Conservation (phyloP, 2,329 filamentous ascomycete species). For the Fusarium sp. region DNA sequence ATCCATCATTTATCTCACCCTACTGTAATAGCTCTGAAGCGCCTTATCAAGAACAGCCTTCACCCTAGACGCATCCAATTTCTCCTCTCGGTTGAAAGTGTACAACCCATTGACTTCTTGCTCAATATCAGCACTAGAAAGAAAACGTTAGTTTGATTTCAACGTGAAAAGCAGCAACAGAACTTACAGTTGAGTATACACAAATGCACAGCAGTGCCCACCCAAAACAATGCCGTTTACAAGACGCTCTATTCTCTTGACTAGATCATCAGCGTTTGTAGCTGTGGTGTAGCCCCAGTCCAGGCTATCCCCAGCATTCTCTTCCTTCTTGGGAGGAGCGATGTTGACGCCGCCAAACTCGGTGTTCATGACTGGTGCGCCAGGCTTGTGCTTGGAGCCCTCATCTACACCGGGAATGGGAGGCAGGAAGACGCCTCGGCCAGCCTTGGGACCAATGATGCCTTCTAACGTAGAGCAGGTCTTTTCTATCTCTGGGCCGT, state of each 20-base stretch:
- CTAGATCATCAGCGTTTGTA: constrained; percentile 68
- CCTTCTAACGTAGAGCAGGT: constrained; percentile 66
- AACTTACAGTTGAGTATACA: constrained; percentile 75
- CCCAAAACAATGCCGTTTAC: constrained; percentile 69
- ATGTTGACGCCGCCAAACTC: constrained; percentile 79
- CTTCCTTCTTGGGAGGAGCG: constrained; percentile 58
- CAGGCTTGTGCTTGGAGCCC: constrained; percentile 64
- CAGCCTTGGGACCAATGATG: constrained; percentile 67
- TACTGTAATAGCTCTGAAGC: constrained; percentile 60
- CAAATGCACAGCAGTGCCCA: constrained; percentile 71
- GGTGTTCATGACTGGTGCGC: constrained; percentile 73
- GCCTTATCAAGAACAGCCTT: constrained; percentile 70
- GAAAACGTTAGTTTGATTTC: constrained; percentile 15
- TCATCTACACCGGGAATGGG: constrained; percentile 59
- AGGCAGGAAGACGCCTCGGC: constrained; percentile 66
- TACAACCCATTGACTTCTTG: constrained; percentile 78
- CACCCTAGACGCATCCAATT: constrained; percentile 69
- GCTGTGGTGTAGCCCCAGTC: constrained; percentile 80
- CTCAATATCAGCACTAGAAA: constrained; percentile 68
- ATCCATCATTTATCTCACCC: constrained; percentile 30
- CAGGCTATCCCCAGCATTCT: constrained; percentile 56
- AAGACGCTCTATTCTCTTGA: constrained; percentile 69
- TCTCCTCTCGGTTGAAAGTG: constrained; percentile 71
- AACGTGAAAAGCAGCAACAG: not conserved
- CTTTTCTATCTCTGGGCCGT: constrained; percentile 66